Evolutionary conservation across 169 alveolate species (phyloP), one percentile per base, ranked within the genome.

Genomic region (Plasmodium cynomolgi): DNA sequence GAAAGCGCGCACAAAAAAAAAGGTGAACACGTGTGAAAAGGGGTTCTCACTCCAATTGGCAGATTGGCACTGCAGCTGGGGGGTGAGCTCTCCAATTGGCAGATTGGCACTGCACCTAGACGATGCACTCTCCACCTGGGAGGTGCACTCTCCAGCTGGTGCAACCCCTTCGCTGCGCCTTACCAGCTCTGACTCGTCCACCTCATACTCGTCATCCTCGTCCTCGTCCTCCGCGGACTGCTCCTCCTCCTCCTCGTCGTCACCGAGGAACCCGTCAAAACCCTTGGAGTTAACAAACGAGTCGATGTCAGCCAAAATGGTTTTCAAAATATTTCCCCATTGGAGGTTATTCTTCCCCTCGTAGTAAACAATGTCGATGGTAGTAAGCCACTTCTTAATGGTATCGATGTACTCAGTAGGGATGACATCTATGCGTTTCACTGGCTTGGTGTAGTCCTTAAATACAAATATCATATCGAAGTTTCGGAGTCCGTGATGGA

Each of bases 391-490:
- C 54, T 97, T 95, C 92, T 99, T 99, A 37, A 99, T 96, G 72
- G 96, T 95, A 83, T 99, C 99, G 41, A 98, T 96, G 91, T 96
- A 97, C 84, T 98, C 99, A 29, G 98, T 97, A 17, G 99, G 99
- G 44, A 99, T 98, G 6, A 99, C 96, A 96, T 98, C 98, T 9
- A 99, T 98, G 83, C 99, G 90, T 83, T 98, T 98, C 20, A 98
- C 98, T 0, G 99, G 98, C 74, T 97, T 98, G 29, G 99, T 96
- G 75, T 98, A 98, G 93, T 98, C 99, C 94, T 98, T 98, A 92
- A 97, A 98, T 13, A 99, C 98, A 88, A 99, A 97, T 15, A 98
- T 99, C 99, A 99, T 98, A 95, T 99, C 99, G 90, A 99, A 99
- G 96, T 99, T 98, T 83, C 99, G 97, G 56, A 98, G 95, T n/a